These are phyloP conservation scores for Colletotrichum paranaense DNA, from an alignment of 2,329 filamentous ascomycete genomes.

Conservation along the genomic window DNA sequence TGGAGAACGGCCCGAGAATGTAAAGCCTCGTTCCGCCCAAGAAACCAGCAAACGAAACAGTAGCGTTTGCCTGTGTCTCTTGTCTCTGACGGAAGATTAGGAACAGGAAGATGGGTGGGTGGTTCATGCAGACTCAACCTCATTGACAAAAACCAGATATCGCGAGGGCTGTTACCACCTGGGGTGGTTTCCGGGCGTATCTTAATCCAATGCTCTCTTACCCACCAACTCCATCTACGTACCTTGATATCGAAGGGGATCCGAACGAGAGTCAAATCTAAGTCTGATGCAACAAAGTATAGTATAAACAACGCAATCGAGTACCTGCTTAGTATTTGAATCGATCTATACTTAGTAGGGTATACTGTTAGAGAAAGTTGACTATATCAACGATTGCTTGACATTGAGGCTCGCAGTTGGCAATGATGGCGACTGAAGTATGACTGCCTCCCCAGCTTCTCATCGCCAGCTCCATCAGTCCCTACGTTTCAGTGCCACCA, in stretches of 20 bases:
- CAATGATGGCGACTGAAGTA: no score
- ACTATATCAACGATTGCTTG: no score
- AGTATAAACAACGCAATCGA: no score
- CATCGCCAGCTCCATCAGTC: neutral
- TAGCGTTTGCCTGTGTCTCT: neutral
- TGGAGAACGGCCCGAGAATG: neutral
- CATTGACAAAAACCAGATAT: neutral
- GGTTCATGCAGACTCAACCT: neutral
- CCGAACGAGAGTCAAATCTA: no score
- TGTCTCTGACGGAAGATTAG: neutral
- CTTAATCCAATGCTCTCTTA: neutral
- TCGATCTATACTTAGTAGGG: no score
- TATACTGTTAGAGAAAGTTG: no score
- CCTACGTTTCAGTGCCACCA: neutral
- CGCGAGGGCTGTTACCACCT: neutral
- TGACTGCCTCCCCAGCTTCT: no score
- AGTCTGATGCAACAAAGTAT: no score
- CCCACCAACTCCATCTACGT: conserved; percentile 9
- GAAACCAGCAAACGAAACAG: neutral
- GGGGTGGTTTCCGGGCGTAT: neutral
- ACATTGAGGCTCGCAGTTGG: no score
- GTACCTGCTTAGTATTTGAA: no score
- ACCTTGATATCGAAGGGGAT: no score
- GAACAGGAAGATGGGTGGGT: neutral
- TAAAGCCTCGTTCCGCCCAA: neutral